phyloP scores from a whole-genome alignment of 2,329 filamentous ascomycete species.

The Talaromyces sp. region DNA sequence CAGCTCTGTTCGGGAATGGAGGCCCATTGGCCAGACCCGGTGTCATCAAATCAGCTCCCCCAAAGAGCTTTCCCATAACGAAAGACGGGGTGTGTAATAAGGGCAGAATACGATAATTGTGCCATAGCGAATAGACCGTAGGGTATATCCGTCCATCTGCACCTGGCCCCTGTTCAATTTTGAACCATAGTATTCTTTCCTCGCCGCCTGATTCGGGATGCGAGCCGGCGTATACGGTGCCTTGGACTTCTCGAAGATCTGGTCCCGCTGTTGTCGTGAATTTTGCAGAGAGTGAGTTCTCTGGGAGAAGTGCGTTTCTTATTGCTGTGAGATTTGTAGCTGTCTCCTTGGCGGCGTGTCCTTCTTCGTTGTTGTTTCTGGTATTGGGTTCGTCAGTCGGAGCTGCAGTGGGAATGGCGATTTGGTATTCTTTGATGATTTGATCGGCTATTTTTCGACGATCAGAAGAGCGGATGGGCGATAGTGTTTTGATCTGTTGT shows the following conservation, averaged over 20 bases:
- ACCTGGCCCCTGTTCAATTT: slow-evolving; percentile 53
- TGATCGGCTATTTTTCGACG: slow-evolving; percentile 64
- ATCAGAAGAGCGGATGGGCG: slow-evolving; percentile 65
- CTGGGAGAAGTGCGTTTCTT: slow-evolving; percentile 60
- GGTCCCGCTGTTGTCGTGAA: slow-evolving; percentile 65
- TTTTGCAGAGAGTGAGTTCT: slow-evolving; percentile 59
- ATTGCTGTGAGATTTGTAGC: slow-evolving; percentile 49
- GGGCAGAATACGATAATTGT: slow-evolving; percentile 58
- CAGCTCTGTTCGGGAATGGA: slow-evolving; percentile 59
- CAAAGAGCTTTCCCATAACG: slow-evolving; percentile 60
- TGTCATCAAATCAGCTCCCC: slow-evolving; percentile 67
- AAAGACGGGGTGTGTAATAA: slow-evolving; percentile 60
- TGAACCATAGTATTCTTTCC: slow-evolving; percentile 63
- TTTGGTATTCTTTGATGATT: slow-evolving; percentile 61
- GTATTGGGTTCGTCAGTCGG: slow-evolving; percentile 24
- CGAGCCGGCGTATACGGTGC: slow-evolving; percentile 62
- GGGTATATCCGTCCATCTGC: slow-evolving; percentile 43
- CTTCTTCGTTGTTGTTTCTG: slow-evolving; percentile 24
- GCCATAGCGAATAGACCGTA: slow-evolving; percentile 65
- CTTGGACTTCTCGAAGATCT: slow-evolving; percentile 58
- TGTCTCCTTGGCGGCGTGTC: slow-evolving; percentile 43
- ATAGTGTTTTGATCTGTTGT: slow-evolving; percentile 61
- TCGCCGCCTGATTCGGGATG: slow-evolving; percentile 51
- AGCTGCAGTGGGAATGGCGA: slow-evolving; percentile 45
- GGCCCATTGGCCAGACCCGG: slow-evolving; percentile 63